Percentiles rank a stretch among this genome's conserved stretches.
Conservation (phyloP, 2,329 filamentous ascomycete genomes). For the Sphaceloma murrayae region DNA sequence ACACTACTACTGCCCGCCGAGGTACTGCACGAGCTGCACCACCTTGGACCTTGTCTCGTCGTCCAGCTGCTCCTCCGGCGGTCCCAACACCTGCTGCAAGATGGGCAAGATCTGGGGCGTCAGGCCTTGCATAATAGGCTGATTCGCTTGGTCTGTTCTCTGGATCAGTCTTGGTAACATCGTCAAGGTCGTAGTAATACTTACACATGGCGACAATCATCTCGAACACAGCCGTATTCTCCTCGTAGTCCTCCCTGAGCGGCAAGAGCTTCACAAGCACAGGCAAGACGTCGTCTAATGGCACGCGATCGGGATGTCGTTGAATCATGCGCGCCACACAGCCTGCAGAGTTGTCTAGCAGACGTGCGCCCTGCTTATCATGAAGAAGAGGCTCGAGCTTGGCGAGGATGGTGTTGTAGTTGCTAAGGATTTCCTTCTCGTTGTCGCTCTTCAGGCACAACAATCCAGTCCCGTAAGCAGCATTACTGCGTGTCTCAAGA, state of each 20-base stretch:
- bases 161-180: not conserved
- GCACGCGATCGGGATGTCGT: constrained; percentile 73
- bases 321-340: constrained; percentile 89
- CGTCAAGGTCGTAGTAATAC: constrained; percentile 29
- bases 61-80: constrained; percentile 66
- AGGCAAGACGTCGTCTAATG: constrained; percentile 72
- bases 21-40: constrained; percentile 51
- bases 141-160: constrained; percentile 60
- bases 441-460: constrained; percentile 74
- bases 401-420: constrained; percentile 66
- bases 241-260: constrained; percentile 86
- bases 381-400: constrained; percentile 81
- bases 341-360: constrained; percentile 87
- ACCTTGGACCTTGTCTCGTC: constrained; percentile 59
- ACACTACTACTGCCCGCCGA: constrained; percentile 28
- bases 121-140: constrained; percentile 59
- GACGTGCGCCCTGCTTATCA: constrained; percentile 60
- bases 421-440: constrained; percentile 60
- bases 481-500: constrained; percentile 85
- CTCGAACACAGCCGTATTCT: constrained; percentile 88
- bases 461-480: constrained; percentile 81
- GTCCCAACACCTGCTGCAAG: constrained; percentile 62
- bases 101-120: constrained; percentile 60
- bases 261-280: constrained; percentile 70
- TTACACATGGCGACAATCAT: constrained; percentile 81